Conservation (phyloP, 192 early-diverging fungal species). For the Oehlia diaphana region DNA sequence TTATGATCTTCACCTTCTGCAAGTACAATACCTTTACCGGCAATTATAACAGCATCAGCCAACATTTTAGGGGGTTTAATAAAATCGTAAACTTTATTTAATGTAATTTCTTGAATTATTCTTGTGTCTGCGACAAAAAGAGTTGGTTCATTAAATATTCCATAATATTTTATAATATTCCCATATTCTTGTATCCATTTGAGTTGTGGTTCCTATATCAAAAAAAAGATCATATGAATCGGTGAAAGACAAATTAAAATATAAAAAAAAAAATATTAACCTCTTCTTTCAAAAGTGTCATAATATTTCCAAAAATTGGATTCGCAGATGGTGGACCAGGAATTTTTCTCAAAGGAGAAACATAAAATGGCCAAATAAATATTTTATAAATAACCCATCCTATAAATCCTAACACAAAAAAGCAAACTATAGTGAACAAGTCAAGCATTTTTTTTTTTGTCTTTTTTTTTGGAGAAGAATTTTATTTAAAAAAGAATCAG, state of each 20-base stretch:
- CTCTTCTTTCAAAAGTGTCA: no score
- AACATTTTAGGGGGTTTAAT: constrained; percentile 34
- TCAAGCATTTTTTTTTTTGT: no score
- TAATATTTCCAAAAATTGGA: no score
- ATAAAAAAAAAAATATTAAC: no score
- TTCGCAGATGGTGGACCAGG: not conserved
- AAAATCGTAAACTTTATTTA: constrained; percentile 47
- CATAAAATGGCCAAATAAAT: no score
- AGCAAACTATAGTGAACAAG: no score
- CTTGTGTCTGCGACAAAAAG: constrained; percentile 52
- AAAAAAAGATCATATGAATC: not conserved
- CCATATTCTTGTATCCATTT: constrained; percentile 53
- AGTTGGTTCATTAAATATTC: constrained; percentile 39
- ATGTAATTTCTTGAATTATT: constrained; percentile 46
- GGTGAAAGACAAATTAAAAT: not conserved
- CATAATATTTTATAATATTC: constrained; percentile 47
- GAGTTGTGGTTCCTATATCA: not conserved
- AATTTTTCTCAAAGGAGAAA: no score
- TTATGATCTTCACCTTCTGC: constrained; percentile 53
- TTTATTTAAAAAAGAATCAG: no score
- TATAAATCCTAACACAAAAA: not conserved
- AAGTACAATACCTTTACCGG: constrained; percentile 51
- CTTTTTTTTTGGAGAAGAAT: no score
- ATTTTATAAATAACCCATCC: no score
- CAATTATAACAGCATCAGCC: constrained; percentile 27